phyloP scores from a whole-genome alignment of 1,284 basidiomycete species.

The Porodaedalea pini region DNA sequence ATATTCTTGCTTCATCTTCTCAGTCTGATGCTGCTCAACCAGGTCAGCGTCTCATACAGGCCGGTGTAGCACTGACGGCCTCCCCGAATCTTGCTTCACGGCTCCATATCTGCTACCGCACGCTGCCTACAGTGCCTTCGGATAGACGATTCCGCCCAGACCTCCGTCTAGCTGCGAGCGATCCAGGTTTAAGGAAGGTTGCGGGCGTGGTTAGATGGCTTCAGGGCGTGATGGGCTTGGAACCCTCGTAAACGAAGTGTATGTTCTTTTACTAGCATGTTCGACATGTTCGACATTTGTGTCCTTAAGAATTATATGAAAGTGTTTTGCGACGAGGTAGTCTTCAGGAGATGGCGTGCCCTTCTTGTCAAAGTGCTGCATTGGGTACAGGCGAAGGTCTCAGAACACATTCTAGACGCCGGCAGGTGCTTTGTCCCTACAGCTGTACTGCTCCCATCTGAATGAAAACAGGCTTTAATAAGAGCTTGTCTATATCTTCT shows the following conservation, averaged over 20 bases:
- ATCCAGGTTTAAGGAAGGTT: constrained; percentile 64
- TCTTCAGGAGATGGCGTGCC: neutral
- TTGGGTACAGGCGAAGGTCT: no score
- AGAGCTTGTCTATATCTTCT: no score
- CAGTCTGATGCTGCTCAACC: neutral
- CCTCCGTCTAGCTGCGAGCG: constrained; percentile 62
- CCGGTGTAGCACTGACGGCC: constrained; percentile 49
- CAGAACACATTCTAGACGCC: no score
- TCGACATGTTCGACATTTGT: no score
- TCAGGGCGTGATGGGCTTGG: constrained; percentile 33
- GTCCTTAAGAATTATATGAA: no score
- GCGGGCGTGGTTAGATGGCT: constrained; percentile 67
- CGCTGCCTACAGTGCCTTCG: constrained; percentile 59
- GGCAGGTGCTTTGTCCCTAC: no score
- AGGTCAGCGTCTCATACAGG: neutral
- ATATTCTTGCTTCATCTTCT: neutral
- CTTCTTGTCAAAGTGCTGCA: no score
- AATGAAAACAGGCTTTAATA: no score
- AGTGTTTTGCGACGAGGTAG: no score
- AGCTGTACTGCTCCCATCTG: no score
- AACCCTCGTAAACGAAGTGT: no score
- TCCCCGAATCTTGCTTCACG: constrained; percentile 59
- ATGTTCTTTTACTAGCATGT: no score
- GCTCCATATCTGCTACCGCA: constrained; percentile 69
- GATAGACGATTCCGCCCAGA: constrained; percentile 66